Evolutionary conservation across 495 filamentous ascomycete genomes (phyloP).

Genomic region (Barbatosphaeria neglecta): DNA sequence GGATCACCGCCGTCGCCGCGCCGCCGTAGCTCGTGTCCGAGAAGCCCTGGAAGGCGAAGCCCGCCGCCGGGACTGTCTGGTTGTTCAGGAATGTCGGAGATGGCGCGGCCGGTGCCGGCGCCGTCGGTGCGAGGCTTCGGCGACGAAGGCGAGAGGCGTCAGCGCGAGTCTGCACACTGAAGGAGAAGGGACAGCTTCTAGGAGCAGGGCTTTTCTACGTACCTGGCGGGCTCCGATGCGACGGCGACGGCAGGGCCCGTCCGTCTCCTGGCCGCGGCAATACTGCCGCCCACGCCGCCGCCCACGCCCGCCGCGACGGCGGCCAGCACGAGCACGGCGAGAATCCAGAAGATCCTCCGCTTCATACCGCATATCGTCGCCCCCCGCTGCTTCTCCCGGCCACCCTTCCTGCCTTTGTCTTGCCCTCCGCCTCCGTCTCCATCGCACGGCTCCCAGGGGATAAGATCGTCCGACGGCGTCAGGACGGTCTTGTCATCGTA

Average conservation of each 20-base stretch:
- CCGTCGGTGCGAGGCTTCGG: neutral
- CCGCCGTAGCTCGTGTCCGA: slow-evolving; percentile 4
- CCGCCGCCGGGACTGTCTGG: slow-evolving; percentile 1
- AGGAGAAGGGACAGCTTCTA: neutral
- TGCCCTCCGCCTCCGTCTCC: neutral
- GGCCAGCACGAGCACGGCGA: slow-evolving; percentile 5
- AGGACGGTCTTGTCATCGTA: slow-evolving; percentile 1
- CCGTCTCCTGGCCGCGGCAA: neutral
- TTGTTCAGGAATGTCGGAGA: slow-evolving; percentile 8
- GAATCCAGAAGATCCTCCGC: slow-evolving; percentile 12
- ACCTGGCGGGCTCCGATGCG: too few species aligned
- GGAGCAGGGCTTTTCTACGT: too few species aligned
- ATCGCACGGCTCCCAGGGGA: slow-evolving; percentile 9
- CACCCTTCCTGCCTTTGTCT: neutral
- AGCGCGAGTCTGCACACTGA: neutral
- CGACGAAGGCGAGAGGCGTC: neutral
- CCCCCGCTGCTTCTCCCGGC: slow-evolving; percentile 1
- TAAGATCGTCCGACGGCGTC: slow-evolving; percentile 1
- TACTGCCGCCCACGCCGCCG: slow-evolving; percentile 13
- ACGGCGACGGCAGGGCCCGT: neutral
- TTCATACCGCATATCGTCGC: slow-evolving; percentile 12
- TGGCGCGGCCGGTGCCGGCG: neutral
- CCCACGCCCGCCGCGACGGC: slow-evolving; percentile 13
- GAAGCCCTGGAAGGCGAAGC: slow-evolving; percentile 13
- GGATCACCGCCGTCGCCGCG: slow-evolving; percentile 1